These are phyloP conservation scores for Strombidium stylifer DNA, from an alignment of 73 alveolate species.

Conservation along the genomic window DNA sequence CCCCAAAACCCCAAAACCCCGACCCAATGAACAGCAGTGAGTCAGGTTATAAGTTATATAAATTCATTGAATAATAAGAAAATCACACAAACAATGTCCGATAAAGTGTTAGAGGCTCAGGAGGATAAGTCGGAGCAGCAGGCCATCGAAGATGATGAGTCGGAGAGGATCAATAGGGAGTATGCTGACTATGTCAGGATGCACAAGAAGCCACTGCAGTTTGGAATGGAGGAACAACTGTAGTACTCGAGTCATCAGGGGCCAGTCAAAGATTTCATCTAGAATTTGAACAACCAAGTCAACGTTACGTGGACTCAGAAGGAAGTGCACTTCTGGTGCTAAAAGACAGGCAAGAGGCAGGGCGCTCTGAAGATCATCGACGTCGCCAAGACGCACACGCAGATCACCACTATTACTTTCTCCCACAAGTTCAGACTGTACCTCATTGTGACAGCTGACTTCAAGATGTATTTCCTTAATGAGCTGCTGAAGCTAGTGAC, in stretches of 20 bases:
- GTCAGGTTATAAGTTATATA: too few species aligned
- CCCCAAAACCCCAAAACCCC: too few species aligned
- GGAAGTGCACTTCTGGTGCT: constrained; percentile 22
- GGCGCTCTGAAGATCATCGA: constrained; percentile 5
- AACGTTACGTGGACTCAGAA: constrained; percentile 16
- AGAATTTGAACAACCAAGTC: constrained; percentile 11
- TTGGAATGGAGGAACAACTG: constrained; percentile 14
- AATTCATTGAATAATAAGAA: too few species aligned
- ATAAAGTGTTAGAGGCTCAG: too few species aligned
- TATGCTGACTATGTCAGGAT: too few species aligned
- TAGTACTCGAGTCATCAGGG: not conserved
- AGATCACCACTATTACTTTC: constrained; percentile 8
- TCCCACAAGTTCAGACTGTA: constrained; percentile 35
- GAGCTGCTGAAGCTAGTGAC: constrained; percentile 10
- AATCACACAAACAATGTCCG: too few species aligned
- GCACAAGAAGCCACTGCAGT: constrained; percentile 10
- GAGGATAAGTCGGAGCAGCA: too few species aligned
- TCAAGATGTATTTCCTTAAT: constrained; percentile 28
- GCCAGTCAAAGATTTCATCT: constrained; percentile 1
- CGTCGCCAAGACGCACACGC: constrained; percentile 6
- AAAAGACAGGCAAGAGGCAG: not conserved
- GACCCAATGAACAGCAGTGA: too few species aligned
- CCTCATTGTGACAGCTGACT: constrained; percentile 31
- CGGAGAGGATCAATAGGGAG: too few species aligned
- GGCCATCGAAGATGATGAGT: too few species aligned